A percentile compares a stretch with the other conserved stretches of the same genome.
Evolutionary conservation across 192 early-diverging fungal genomes (phyloP).

Genomic region (Backusella westeae): DNA sequence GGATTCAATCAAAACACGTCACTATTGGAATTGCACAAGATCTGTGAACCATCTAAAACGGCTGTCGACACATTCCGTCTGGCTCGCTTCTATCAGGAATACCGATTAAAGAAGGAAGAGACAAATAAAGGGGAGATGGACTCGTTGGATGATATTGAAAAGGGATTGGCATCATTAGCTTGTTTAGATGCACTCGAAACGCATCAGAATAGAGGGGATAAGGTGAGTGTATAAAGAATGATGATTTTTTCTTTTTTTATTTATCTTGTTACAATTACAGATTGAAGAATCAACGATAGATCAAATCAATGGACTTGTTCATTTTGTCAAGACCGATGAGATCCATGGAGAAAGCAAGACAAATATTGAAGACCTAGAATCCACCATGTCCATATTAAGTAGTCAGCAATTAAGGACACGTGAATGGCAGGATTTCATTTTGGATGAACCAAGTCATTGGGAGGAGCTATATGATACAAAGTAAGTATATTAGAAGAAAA

Average conservation of each 20-base stretch:
- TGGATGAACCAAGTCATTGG: conserved; percentile 10
- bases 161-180: background rate
- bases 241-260: background rate
- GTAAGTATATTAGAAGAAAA: background rate
- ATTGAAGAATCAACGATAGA: background rate
- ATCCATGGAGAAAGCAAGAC: background rate
- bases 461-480: background rate
- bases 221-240: background rate
- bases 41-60: background rate
- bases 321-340: background rate
- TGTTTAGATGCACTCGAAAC: background rate
- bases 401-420: background rate
- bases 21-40: background rate
- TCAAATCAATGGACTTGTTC: background rate
- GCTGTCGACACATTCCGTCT: conserved; percentile 5
- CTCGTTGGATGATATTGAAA: background rate
- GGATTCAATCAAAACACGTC: conserved; percentile 15
- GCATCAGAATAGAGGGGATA: background rate
- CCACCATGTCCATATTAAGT: conserved; percentile 2
- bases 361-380: background rate
- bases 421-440: conserved; percentile 2
- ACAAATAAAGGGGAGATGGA: background rate
- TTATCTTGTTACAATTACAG: background rate
- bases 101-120: background rate
- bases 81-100: conserved; percentile 1